Percentiles rank a stretch among this genome's conserved stretches.
These are phyloP conservation scores for Fallopia convolvulus DNA, from an alignment of 148 eudicot species.

Conservation along the genomic window DNA sequence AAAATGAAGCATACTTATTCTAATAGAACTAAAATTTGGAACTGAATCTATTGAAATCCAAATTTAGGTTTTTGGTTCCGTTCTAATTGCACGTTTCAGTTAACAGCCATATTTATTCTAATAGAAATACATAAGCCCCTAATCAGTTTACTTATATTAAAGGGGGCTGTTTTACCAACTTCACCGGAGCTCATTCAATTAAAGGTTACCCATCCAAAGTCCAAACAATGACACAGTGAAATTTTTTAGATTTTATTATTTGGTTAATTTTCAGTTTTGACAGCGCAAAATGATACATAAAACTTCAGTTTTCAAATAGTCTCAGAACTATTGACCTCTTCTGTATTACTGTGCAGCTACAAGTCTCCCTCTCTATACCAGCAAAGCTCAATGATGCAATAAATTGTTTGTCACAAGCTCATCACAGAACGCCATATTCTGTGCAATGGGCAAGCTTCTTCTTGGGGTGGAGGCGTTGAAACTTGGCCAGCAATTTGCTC, in stretches of 20 bases:
- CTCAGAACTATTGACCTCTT: not conserved
- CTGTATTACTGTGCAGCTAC: slow-evolving; percentile 4
- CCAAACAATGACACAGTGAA: not conserved
- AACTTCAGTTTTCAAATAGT: not conserved
- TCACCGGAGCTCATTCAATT: no score
- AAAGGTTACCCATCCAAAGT: no score
- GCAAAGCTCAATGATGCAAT: not conserved
- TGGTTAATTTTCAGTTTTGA: not conserved
- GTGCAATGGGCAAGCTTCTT: slow-evolving; percentile 6
- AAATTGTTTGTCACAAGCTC: not conserved
- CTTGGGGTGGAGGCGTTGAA: not conserved
- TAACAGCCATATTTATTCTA: no score
- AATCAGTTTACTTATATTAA: no score
- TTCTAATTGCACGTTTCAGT: no score
- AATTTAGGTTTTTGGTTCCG: no score
- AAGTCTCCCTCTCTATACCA: not conserved
- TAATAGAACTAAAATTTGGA: no score
- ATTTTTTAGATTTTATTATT: not conserved
- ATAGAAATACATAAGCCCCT: no score
- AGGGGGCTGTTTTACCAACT: no score
- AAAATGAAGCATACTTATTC: no score
- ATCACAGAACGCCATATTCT: slow-evolving; percentile 8
- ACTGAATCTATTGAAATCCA: no score
- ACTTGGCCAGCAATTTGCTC: slow-evolving; percentile 10
- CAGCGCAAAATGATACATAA: not conserved